Evolutionary conservation across 1,139 yeast genomes (phyloP), one percentile per base, ranked within the genome.

Genomic region (Debaryomycetaceae sp.): DNA sequence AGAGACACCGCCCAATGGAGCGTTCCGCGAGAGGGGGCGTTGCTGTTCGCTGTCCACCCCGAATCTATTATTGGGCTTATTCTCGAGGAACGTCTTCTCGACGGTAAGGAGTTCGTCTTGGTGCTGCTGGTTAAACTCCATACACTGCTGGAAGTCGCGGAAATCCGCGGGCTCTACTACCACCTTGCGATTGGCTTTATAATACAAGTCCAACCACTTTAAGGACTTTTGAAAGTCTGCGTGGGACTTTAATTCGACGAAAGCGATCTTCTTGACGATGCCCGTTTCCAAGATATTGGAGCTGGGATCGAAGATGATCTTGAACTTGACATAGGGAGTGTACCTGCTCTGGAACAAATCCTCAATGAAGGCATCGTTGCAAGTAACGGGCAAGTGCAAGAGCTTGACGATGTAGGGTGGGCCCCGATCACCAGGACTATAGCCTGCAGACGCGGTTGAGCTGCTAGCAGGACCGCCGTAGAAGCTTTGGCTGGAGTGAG

Each of bases 331-430:
- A 33, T 40, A 56, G 8, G 54, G 45, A 4, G 69, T 62, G 41
- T 48, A 65, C 34, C 71, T 48, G 41, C 68, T 61, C 29, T 44
- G 45, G 41, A 65, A 64, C 25, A 65, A 49, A 43, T 65, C 71
- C 27, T 56, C 59, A 13, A 65, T 45, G 36, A 65, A 65, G 13
- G 41, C 42, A 25, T 62, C 62, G 37, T 55, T 44, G 23, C 58
- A 53, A 1, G 60, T 49, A 3, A 62, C 43, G 37, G 77, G 77
- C 27, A 73, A 49, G 35, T 69, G 67, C 13, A 66, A 45, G 27
- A 75, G 50, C 41, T 74, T 75, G 25, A 71, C 63, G 27, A 74
- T 74, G 45, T 60, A 74, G 3, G 81, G 82, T 1, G 77, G 77
- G 0, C 68, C 67, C 23, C 40, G 37, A 32, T 57, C 61, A 16